Conservation (phyloP, 768 basidiomycete species). For the Strobilomyces dryophilus region DNA sequence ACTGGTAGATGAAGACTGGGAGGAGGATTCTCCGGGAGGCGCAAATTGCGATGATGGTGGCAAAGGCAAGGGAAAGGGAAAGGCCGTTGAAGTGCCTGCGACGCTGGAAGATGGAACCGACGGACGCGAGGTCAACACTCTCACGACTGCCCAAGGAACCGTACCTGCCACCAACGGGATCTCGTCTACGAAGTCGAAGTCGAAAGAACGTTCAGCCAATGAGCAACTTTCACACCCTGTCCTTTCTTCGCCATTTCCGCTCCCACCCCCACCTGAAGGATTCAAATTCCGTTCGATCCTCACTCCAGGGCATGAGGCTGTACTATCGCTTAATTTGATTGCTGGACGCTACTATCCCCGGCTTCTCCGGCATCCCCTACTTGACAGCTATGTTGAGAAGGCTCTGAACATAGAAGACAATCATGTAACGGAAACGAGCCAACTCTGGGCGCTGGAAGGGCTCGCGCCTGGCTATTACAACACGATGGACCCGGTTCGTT, state of each 20-base stretch:
- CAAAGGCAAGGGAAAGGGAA: constrained; percentile 32
- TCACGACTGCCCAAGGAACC: constrained; percentile 12
- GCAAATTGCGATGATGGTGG: constrained; percentile 10
- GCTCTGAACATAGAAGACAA: constrained; percentile 36
- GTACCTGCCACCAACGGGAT: constrained; percentile 17
- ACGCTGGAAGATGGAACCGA: constrained; percentile 4
- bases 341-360: constrained; percentile 80
- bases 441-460: constrained; percentile 72
- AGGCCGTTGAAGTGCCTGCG: constrained; percentile 24
- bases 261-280: constrained; percentile 64
- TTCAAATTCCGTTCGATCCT: constrained; percentile 70
- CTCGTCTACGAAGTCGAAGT: constrained; percentile 4
- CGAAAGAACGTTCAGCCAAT: constrained; percentile 19
- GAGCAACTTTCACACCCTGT: constrained; percentile 37
- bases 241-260: constrained; percentile 32
- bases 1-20: constrained; percentile 73
- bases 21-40: constrained; percentile 29
- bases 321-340: constrained; percentile 65
- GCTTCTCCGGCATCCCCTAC: constrained; percentile 60
- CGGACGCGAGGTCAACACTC: background rate
- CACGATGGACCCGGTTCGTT: constrained; percentile 62
- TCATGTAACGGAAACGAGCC: constrained; percentile 40
- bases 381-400: constrained; percentile 38
- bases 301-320: constrained; percentile 54
- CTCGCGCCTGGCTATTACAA: constrained; percentile 63